Percentiles rank a stretch among this genome's conserved stretches.
These are phyloP conservation scores for Paecilomyces sp. DNA, from an alignment of 2,329 filamentous ascomycete genomes.

Conservation along the genomic window DNA sequence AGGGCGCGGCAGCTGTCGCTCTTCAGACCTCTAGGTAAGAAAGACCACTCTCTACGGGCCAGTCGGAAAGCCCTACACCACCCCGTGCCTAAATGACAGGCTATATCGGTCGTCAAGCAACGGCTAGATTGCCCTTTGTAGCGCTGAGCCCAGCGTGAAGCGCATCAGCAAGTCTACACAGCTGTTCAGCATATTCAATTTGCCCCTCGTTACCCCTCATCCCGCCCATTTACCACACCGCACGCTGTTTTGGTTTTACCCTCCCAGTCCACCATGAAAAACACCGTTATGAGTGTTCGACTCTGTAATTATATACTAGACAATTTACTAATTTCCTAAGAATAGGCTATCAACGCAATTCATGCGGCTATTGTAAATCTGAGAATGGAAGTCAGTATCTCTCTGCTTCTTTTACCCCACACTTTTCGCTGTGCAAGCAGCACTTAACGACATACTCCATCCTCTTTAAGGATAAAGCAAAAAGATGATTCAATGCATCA, in stretches of 20 bases:
- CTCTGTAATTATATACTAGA: not conserved
- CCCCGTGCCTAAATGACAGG: conserved; percentile 30
- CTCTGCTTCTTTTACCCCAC: not conserved
- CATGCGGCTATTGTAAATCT: conserved; percentile 44
- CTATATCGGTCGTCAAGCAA: conserved; percentile 2
- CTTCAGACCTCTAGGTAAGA: conserved; percentile 39
- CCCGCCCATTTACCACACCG: not conserved
- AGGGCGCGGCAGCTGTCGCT: conserved; percentile 36
- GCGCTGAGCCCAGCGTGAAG: not conserved
- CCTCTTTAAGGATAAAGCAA: not conserved
- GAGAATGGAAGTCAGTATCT: conserved; percentile 36
- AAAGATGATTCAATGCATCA: not conserved
- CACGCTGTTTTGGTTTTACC: not conserved
- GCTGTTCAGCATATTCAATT: not conserved
- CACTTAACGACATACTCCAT: not conserved
- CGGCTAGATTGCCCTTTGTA: not conserved
- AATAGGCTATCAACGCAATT: conserved; percentile 40
- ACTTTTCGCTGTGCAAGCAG: not conserved
- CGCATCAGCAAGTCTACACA: not conserved
- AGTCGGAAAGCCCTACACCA: conserved; percentile 20
- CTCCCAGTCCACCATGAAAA: not conserved
- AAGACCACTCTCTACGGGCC: conserved; percentile 12
- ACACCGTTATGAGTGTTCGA: not conserved
- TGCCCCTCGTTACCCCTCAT: not conserved
- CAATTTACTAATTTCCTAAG: not conserved